Conservation (phyloP, 1,284 basidiomycete species). For the Cutaneotrichosporon sp. region DNA sequence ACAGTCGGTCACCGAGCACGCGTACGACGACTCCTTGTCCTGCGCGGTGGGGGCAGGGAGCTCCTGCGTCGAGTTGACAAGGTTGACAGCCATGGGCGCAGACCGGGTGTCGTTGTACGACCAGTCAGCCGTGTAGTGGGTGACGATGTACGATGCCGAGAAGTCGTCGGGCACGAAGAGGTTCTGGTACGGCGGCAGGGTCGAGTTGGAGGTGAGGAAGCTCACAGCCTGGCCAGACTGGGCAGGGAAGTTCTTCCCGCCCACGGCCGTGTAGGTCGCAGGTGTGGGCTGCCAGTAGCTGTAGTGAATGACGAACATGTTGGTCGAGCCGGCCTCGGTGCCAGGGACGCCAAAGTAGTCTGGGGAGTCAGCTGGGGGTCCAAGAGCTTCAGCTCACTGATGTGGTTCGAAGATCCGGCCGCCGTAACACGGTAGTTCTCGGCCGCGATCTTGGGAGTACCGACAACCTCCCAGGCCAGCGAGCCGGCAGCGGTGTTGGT, state of each 20-base stretch:
- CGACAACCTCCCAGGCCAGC: constrained; percentile 65
- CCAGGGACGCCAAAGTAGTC: constrained; percentile 74
- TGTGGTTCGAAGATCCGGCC: constrained; percentile 50
- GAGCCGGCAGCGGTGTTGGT: constrained; percentile 62
- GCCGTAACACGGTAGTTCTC: constrained; percentile 40
- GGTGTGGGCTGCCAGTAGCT: constrained; percentile 75
- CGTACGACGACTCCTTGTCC: constrained; percentile 69
- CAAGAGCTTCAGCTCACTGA: constrained; percentile 32
- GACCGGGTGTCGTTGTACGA: constrained; percentile 34
- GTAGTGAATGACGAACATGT: constrained; percentile 86
- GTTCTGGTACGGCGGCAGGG: constrained; percentile 66
- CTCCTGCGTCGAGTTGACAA: constrained; percentile 71
- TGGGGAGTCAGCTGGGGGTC: constrained; percentile 25
- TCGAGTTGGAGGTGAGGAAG: constrained; percentile 67
- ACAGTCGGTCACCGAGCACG: constrained; percentile 67
- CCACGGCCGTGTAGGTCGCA: constrained; percentile 62
- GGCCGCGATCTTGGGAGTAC: constrained; percentile 60
- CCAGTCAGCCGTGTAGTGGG: constrained; percentile 53
- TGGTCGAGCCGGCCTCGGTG: constrained; percentile 64
- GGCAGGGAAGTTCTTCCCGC: constrained; percentile 66
- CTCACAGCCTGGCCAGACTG: constrained; percentile 72
- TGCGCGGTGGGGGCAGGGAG: constrained; percentile 68
- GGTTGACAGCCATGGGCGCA: constrained; percentile 42
- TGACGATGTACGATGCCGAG: constrained; percentile 72
- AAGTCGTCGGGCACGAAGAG: constrained; percentile 81